Base-by-base conservation (phyloP, 2,329 filamentous ascomycete genomes). In the Trichoderma breve region DNA sequence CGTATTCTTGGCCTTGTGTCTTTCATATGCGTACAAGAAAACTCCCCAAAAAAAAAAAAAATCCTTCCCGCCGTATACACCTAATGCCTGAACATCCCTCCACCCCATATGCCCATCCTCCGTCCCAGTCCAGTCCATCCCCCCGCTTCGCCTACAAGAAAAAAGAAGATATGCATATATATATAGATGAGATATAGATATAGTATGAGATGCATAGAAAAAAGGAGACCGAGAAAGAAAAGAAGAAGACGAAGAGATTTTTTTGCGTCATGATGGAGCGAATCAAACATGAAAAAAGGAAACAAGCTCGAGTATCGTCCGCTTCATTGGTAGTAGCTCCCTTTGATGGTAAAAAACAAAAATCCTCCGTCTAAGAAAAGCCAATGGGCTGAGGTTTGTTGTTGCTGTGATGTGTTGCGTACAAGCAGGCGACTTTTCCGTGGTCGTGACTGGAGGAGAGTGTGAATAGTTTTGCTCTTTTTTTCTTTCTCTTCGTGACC, bases 341-440 rank as follows among this genome's bases (percentile, higher is more conserved):
- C 58, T 72, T 34, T 72, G 62, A 64, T 64, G 58, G 14, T 12
- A 24, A 34, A 55, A 32, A 43, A 47, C 18, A 21, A 36, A 58
- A 71, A 55, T 64, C 58, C 68, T 26, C 43, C n/a, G 47, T 71
- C 68, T 71, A 71, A 63, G 57, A 63, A 61, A 26, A 26, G 24
- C 68, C 30, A 30, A 47, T 39, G n/a, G 9, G 43, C 15, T 51
- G n/a, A 21, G 43, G 5, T 47, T 2, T 2, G 43, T 51, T 51
- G 43, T 51, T 51, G n/a, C 43, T 66, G 5, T 53, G 36, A 39
- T 39, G 36, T 4, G 6, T 18, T 39, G 53, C 21, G 32, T 67
- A 60, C 55, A 61, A 36, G 36, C 36, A 53, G 62, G 53, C n/a
- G 60, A 70, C 30, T 36, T n/a, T 69, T 34, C 47, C 14, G 24